Evolutionary conservation across 192 early-diverging fungal genomes (phyloP).

Genomic region (Backusella tuberculispora): DNA sequence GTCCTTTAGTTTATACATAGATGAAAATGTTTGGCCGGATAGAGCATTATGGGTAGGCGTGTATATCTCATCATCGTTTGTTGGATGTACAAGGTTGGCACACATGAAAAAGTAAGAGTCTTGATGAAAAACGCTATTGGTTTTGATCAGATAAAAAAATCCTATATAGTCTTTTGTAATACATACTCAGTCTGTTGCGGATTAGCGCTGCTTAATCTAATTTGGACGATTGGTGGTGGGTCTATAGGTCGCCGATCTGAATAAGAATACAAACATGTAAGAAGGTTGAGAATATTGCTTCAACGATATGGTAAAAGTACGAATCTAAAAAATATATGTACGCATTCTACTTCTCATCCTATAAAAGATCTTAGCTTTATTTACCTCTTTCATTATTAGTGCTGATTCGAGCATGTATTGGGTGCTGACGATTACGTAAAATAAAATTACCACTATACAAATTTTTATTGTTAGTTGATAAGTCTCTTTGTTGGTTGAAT

Average conservation of each 20-base stretch:
- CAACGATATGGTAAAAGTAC: not conserved
- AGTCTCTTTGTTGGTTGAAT: no score
- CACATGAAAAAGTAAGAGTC: slow-evolving; percentile 96
- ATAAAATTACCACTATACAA: not conserved
- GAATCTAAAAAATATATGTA: not conserved
- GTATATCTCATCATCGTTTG: slow-evolving; percentile 75
- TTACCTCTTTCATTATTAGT: slow-evolving; percentile 43
- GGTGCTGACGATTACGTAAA: slow-evolving; percentile 30
- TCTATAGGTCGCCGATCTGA: slow-evolving; percentile 38
- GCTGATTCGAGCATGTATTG: slow-evolving; percentile 34
- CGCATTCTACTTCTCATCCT: not conserved
- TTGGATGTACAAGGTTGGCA: slow-evolving; percentile 78
- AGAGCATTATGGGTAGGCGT: slow-evolving; percentile 77
- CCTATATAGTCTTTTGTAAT: not conserved
- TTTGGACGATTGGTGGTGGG: slow-evolving; percentile 40
- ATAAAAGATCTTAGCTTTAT: not conserved
- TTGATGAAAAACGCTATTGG: slow-evolving; percentile 49
- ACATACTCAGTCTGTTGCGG: slow-evolving; percentile 27
- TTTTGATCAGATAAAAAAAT: slow-evolving; percentile 10
- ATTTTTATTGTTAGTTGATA: not conserved
- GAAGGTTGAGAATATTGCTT: not conserved
- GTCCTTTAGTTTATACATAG: slow-evolving; percentile 84
- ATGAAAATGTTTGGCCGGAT: slow-evolving; percentile 92
- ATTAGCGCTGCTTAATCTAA: slow-evolving; percentile 19
- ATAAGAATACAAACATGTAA: slow-evolving; percentile 11